These are phyloP conservation scores for Silene latifolia DNA, from an alignment of 148 eudicot genomes.

Conservation along the genomic window DNA sequence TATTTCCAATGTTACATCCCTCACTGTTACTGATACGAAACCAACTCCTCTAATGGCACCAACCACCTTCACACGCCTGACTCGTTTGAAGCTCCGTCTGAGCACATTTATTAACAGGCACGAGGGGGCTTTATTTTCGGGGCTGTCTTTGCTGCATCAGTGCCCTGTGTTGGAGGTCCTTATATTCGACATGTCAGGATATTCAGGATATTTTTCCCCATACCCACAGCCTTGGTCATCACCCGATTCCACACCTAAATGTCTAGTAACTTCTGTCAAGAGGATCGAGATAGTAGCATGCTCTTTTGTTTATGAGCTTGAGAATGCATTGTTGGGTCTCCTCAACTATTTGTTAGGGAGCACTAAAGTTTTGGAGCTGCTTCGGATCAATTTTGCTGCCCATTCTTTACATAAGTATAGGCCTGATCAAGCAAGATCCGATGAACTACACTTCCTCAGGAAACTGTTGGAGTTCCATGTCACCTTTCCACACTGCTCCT, in stretches of 20 bases:
- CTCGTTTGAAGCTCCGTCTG: background rate
- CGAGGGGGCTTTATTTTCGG: background rate
- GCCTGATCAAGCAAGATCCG: background rate
- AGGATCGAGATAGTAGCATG: background rate
- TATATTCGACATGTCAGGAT: background rate
- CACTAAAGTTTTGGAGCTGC: background rate
- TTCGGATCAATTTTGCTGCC: background rate
- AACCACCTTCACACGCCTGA: background rate
- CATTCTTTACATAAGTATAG: background rate
- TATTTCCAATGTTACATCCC: conserved; percentile 2
- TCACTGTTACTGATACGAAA: background rate
- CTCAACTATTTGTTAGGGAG: background rate
- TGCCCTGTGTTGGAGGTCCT: conserved; percentile 6
- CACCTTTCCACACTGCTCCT: background rate
- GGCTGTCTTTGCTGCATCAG: background rate
- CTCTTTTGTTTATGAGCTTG: background rate
- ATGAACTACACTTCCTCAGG: background rate
- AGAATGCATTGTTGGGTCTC: background rate
- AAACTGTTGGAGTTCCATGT: background rate
- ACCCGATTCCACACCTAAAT: background rate
- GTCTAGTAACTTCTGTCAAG: background rate
- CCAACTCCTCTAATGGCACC: background rate
- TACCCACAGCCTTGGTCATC: background rate
- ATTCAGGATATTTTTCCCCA: background rate
- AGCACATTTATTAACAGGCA: too few species aligned